Conservation (phyloP, 345 rosid genomes). For the Euphorbia pulcherrima region DNA sequence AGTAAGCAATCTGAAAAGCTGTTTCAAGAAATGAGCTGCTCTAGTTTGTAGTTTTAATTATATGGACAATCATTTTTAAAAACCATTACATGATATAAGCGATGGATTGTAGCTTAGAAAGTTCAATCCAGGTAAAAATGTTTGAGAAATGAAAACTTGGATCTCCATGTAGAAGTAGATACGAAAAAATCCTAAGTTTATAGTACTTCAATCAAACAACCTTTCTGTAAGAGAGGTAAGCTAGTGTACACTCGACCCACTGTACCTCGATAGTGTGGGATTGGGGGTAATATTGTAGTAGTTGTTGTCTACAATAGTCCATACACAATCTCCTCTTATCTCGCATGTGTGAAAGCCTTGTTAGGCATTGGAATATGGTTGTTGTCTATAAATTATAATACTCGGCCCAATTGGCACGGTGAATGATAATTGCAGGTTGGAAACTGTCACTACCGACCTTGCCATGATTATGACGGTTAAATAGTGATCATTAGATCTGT, state of each 20-base stretch:
- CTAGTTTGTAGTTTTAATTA: conserved; percentile 31
- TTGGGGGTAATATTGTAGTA: no score
- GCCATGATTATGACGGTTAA: no score
- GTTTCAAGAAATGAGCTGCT: conserved; percentile 41
- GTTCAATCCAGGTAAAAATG: neutral
- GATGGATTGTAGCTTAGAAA: neutral
- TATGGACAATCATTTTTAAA: neutral
- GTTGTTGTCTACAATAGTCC: no score
- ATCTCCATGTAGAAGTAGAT: neutral
- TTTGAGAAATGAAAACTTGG: neutral
- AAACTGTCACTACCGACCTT: no score
- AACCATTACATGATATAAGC: neutral
- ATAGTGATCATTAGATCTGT: no score
- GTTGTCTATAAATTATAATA: no score
- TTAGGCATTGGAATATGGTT: no score
- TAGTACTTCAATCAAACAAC: neutral
- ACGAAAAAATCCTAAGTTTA: neutral
- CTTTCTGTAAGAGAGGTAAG: no score
- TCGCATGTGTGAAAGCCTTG: neutral
- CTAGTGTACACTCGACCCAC: no score
- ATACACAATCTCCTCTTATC: no score
- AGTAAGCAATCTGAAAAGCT: conserved; percentile 68
- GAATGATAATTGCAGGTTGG: neutral
- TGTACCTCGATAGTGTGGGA: no score
- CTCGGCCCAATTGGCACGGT: no score